Percentiles rank a stretch among this genome's conserved stretches.
Conservation (phyloP, 768 basidiomycete genomes). For the Amanita pseudoporphyria region DNA sequence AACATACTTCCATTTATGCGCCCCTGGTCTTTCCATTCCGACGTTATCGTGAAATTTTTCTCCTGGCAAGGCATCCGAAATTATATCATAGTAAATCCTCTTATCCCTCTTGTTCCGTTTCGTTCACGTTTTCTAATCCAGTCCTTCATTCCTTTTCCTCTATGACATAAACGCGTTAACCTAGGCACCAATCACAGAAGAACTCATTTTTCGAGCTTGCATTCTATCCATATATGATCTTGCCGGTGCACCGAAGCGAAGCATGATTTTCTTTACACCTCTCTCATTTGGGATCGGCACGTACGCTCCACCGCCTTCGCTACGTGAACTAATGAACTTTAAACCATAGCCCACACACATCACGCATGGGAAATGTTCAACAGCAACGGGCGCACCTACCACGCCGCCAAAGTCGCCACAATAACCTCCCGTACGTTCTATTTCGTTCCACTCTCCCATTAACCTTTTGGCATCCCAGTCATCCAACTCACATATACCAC, state of each 20-base stretch:
- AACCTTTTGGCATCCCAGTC: conserved; percentile 36
- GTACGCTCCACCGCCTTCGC: conserved; percentile 14
- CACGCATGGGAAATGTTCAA: conserved; percentile 86
- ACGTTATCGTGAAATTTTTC: conserved; percentile 31
- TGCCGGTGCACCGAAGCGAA: conserved; percentile 39
- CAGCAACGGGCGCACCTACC: conserved; percentile 53
- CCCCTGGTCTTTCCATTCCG: conserved; percentile 32
- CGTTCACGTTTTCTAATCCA: neutral
- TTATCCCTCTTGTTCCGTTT: neutral
- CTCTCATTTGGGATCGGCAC: conserved; percentile 82
- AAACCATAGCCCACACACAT: conserved; percentile 63
- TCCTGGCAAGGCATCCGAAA: conserved; percentile 63
- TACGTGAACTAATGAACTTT: neutral
- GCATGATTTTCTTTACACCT: conserved; percentile 75
- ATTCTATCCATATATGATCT: conserved; percentile 68
- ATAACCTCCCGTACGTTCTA: conserved; percentile 40
- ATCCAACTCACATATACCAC: conserved; percentile 90
- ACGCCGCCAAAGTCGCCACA: conserved; percentile 57
- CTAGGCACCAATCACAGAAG: conserved; percentile 88
- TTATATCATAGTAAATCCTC: conserved; percentile 35
- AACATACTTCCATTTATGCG: conserved; percentile 45
- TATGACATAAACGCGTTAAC: conserved; percentile 15
- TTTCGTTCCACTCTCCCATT: neutral
- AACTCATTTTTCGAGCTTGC: conserved; percentile 84
- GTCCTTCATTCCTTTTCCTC: neutral